Evolutionary conservation across 1,139 yeast genomes (phyloP).

Genomic region (Candida buenavistaensis): DNA sequence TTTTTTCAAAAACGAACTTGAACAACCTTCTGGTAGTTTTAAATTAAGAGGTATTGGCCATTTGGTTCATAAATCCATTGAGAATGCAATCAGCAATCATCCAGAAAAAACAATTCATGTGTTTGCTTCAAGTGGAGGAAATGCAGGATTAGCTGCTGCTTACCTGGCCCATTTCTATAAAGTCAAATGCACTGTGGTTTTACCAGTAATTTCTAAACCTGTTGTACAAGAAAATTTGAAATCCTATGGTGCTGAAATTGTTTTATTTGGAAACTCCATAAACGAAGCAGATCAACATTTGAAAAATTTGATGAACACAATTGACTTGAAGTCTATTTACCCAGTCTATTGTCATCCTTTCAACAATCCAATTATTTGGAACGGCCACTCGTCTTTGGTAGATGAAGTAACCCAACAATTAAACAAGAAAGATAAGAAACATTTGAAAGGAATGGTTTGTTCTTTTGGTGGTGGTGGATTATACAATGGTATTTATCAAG

Average conservation of each 20-base stretch:
- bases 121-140: constrained; percentile 72
- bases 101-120: constrained; percentile 41
- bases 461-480: constrained; percentile 80
- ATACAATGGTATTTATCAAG: constrained; percentile 61
- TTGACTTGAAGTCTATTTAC: constrained; percentile 23
- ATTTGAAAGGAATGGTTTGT: constrained; percentile 59
- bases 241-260: constrained; percentile 53
- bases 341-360: constrained; percentile 73
- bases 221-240: constrained; percentile 31
- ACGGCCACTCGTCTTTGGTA: constrained; percentile 62
- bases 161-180: constrained; percentile 49
- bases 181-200: constrained; percentile 62
- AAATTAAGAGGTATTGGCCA: constrained; percentile 67
- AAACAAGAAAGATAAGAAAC: constrained; percentile 19
- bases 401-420: constrained; percentile 56
- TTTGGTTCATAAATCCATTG: constrained; percentile 34
- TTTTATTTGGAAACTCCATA: constrained; percentile 58
- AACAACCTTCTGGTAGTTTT: constrained; percentile 75
- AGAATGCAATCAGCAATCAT: constrained; percentile 12
- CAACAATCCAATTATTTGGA: constrained; percentile 64
- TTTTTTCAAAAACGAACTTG: constrained; percentile 58
- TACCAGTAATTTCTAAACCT: constrained; percentile 50
- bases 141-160: constrained; percentile 79
- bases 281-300: constrained; percentile 65
- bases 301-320: constrained; percentile 34